phyloP scores from a whole-genome alignment of 2,329 filamentous ascomycete genomes.

The Ophiostoma sp. region DNA sequence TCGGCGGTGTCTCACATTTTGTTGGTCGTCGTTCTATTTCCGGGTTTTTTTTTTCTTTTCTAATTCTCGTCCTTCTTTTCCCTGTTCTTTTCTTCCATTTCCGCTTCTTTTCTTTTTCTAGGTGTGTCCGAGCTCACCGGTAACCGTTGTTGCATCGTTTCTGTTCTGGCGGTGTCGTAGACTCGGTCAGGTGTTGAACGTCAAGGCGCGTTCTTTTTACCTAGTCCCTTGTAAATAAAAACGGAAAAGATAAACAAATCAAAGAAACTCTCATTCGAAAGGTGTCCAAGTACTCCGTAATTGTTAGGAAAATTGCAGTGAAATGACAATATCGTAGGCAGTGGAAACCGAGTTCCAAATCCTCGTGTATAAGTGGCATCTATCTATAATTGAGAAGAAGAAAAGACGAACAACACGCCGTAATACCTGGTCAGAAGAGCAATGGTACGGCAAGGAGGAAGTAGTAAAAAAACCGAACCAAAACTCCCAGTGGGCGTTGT shows the following conservation, averaged over 20 bases:
- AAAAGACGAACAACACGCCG: background rate
- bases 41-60: background rate
- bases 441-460: background rate
- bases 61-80: background rate
- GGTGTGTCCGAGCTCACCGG: background rate
- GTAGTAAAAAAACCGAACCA: background rate
- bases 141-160: background rate
- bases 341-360: background rate
- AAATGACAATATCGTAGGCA: background rate
- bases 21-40: background rate
- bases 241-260: background rate
- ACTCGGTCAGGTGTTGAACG: background rate
- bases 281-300: background rate
- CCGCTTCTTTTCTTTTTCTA: background rate
- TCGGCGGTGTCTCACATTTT: slow-evolving; percentile 4
- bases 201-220: background rate
- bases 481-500: background rate
- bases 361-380: slow-evolving; percentile 1
- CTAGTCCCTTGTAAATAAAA: background rate
- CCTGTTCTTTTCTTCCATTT: slow-evolving; percentile 3
- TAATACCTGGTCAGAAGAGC: background rate
- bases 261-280: background rate
- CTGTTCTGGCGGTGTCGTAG: background rate
- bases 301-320: background rate
- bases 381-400: background rate